Evolutionary conservation across 805 yeast genomes (phyloP), one percentile per base, ranked within the genome.

Genomic region (Yueomyces sp.): DNA sequence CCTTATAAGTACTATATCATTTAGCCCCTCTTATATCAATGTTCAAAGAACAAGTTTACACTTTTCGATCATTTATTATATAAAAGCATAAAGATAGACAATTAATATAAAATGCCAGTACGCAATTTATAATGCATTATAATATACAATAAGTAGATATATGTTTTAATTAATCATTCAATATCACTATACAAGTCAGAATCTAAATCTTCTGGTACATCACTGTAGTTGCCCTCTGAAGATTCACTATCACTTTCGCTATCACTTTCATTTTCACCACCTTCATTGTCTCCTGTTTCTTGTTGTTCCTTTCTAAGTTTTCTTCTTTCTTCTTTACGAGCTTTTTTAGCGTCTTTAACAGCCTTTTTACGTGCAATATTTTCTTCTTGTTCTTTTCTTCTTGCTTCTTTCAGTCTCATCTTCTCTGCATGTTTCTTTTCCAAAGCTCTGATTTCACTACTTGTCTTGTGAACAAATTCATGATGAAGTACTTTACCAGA

Each of bases 401-500:
- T 76, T 54, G 76, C 70, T 31, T 73, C 81, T 63, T 79, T 84
- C 53, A 82, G 64, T 54, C 72, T 73, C 56, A 71, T 70, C 57
- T 74, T 74, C 43, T 67, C 67, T 39, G 74, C 74, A 60, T 87
- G 96, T 53, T 66, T 70, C 62, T 73, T 72, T 49, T 85, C 94
- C 54, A 85, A 64, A 40, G 64, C 70, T 46, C 67, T 67, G 32
- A 72, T 65, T 60, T 90, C 94, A 41, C 67, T 63, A 47, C 69
- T 68, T 3, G 83, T 62, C 64, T 88, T 88, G 42, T 66, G 66
- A 47, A 86, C 69, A 43, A 68, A 72, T 39, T 85, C 72, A 60
- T 92, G 98, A 64, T 83, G 85, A 47, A 92, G 63, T 19, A 92
- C 85, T 65, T 85, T 88, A 42, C 96, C 95, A 0, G 79, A 68